Evolutionary conservation across 495 filamentous ascomycete species (phyloP).

Genomic region (Melanomma pulvis-pyrius): DNA sequence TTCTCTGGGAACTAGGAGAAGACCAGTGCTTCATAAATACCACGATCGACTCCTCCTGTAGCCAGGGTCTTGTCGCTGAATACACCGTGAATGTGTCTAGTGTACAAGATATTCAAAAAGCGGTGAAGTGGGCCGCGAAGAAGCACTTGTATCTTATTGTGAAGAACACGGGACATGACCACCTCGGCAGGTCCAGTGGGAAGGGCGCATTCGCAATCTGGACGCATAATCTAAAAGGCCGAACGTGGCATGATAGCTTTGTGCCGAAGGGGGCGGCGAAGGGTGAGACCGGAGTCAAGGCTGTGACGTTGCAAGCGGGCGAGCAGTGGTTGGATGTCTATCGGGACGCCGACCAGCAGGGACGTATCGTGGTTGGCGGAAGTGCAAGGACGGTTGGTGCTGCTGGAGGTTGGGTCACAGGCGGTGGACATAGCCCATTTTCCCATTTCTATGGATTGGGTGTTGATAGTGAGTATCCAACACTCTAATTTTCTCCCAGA

Average conservation of each 20-base stretch:
- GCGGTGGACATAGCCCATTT: constrained; percentile 43
- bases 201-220: constrained; percentile 10
- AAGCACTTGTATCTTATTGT: constrained; percentile 10
- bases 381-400: constrained; percentile 43
- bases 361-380: constrained; percentile 40
- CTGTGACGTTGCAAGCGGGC: background rate
- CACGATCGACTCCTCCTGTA: constrained; percentile 5
- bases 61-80: constrained; percentile 28
- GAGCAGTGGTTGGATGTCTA: constrained; percentile 35
- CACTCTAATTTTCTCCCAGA: background rate
- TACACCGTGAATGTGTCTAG: constrained; percentile 39
- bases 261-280: background rate
- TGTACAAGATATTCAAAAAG: constrained; percentile 40
- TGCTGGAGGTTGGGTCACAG: constrained; percentile 45
- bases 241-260: constrained; percentile 20
- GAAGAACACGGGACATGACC: constrained; percentile 26
- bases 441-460: constrained; percentile 19
- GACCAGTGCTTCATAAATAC: constrained; percentile 23
- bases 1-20: constrained; percentile 19
- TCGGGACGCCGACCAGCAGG: constrained; percentile 23
- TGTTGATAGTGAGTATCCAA: constrained; percentile 13
- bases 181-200: constrained; percentile 11
- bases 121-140: constrained; percentile 53
- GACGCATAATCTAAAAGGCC: constrained; percentile 24
- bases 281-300: background rate